A percentile compares a stretch with the other conserved stretches of the same genome.
phyloP scores from a whole-genome alignment of 2,329 filamentous ascomycete species.

The Conoideocrella luteorostrata region DNA sequence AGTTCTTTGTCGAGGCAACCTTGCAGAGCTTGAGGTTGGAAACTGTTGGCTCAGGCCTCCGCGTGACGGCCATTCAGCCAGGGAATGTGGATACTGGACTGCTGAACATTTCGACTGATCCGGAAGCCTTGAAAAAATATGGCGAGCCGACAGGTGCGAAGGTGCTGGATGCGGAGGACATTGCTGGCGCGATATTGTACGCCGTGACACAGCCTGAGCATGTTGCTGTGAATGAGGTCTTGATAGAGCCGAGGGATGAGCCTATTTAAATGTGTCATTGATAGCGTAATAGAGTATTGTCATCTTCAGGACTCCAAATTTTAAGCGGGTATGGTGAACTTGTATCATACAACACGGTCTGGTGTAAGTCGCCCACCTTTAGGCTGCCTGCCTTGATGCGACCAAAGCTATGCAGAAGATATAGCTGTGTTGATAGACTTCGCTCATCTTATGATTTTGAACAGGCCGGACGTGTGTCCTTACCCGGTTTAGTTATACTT shows the following conservation, averaged over 20 bases:
- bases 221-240: slow-evolving; percentile 72
- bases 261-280: slow-evolving; percentile 29
- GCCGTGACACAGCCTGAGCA: slow-evolving; percentile 68
- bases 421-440: too few species aligned
- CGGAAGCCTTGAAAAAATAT: slow-evolving; percentile 71
- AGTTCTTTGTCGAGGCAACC: slow-evolving; percentile 80
- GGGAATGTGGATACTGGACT: slow-evolving; percentile 71
- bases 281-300: not conserved
- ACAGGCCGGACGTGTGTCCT: too few species aligned
- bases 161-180: slow-evolving; percentile 67
- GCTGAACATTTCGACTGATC: slow-evolving; percentile 66
- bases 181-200: slow-evolving; percentile 67
- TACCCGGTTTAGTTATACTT: too few species aligned
- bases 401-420: too few species aligned
- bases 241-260: slow-evolving; percentile 73
- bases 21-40: slow-evolving; percentile 70
- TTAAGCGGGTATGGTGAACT: too few species aligned
- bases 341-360: not conserved
- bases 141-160: slow-evolving; percentile 69
- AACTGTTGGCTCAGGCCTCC: slow-evolving; percentile 65
- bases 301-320: too few species aligned
- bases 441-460: too few species aligned
- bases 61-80: slow-evolving; percentile 70
- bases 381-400: too few species aligned
- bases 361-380: not conserved